These are phyloP conservation scores for Trichoderma sp. DNA, from an alignment of 2,329 filamentous ascomycete species.

Conservation along the genomic window DNA sequence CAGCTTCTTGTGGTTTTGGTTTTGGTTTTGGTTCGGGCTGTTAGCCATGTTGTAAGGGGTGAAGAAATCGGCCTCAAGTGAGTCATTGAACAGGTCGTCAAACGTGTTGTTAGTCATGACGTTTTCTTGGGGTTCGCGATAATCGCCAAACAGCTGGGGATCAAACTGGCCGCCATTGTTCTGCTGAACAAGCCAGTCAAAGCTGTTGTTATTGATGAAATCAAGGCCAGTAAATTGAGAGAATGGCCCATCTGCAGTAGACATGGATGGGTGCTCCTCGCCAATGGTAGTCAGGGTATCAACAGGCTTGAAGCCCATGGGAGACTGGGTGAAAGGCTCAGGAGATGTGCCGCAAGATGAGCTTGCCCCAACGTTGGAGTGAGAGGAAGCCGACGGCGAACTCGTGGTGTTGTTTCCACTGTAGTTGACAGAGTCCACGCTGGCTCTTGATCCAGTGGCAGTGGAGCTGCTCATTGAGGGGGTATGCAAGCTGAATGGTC, in stretches of 20 bases:
- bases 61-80: slow-evolving; percentile 78
- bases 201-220: slow-evolving; percentile 58
- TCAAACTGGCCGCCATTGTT: slow-evolving; percentile 89
- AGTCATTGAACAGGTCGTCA: slow-evolving; percentile 75
- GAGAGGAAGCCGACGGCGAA: slow-evolving; percentile 66
- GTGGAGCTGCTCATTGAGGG: slow-evolving; percentile 54
- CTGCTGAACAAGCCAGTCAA: slow-evolving; percentile 78
- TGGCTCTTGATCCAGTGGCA: slow-evolving; percentile 53
- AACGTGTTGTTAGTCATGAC: slow-evolving; percentile 71
- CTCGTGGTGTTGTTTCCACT: slow-evolving; percentile 59
- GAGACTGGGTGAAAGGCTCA: slow-evolving; percentile 74
- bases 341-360: slow-evolving; percentile 78
- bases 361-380: slow-evolving; percentile 61
- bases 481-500: slow-evolving; percentile 57
- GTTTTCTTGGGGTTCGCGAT: slow-evolving; percentile 86
- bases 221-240: slow-evolving; percentile 42
- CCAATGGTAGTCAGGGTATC: slow-evolving; percentile 68
- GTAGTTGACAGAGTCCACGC: slow-evolving; percentile 55
- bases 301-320: slow-evolving; percentile 64
- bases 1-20: slow-evolving; percentile 56
- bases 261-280: slow-evolving; percentile 59
- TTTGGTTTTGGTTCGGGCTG: slow-evolving; percentile 44
- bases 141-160: slow-evolving; percentile 87
- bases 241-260: slow-evolving; percentile 43
- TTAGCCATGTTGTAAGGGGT: slow-evolving; percentile 75